A percentile compares a stretch with the other conserved stretches of the same genome.
phyloP scores from a whole-genome alignment of 1,284 basidiomycete genomes.

The Cutaneotrichosporon cavernicola region DNA sequence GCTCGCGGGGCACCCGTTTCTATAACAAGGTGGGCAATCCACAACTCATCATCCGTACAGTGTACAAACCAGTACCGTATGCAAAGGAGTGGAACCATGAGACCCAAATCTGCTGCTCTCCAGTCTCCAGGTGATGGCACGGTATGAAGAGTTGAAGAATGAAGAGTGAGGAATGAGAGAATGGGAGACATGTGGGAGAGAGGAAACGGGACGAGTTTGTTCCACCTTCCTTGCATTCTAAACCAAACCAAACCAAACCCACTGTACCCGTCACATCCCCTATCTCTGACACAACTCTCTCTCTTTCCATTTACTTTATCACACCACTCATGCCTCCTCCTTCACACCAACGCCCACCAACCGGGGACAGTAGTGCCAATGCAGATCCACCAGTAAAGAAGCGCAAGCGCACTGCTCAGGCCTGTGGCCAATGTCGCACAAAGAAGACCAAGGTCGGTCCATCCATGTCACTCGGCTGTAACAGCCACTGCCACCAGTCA shows the following conservation, averaged over 20 bases:
- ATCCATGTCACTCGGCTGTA: background rate
- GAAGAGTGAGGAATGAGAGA: background rate
- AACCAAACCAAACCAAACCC: too few relatives aligned
- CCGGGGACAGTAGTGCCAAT: background rate
- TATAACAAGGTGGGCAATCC: too few relatives aligned
- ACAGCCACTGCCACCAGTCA: background rate
- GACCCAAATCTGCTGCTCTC: too few relatives aligned
- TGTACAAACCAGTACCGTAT: too few relatives aligned
- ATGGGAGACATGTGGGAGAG: background rate
- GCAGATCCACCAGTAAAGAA: conserved; percentile 10
- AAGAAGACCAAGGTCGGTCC: conserved; percentile 25
- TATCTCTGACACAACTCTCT: background rate
- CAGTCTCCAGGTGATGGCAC: too few relatives aligned
- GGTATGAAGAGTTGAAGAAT: too few relatives aligned
- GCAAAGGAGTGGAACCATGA: too few relatives aligned
- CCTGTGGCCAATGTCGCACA: conserved; percentile 24
- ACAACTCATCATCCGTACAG: too few relatives aligned
- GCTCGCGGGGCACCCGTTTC: too few relatives aligned
- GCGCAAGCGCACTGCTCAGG: conserved; percentile 25
- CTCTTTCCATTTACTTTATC: too few relatives aligned
- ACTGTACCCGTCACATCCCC: conserved; percentile 1
- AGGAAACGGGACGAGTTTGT: background rate
- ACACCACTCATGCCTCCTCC: background rate
- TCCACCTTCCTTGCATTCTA: too few relatives aligned
- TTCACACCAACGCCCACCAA: background rate